Percentiles rank a stretch among this genome's conserved stretches.
These are phyloP conservation scores for Mycena amicta DNA, from an alignment of 768 basidiomycete species.

Conservation along the genomic window DNA sequence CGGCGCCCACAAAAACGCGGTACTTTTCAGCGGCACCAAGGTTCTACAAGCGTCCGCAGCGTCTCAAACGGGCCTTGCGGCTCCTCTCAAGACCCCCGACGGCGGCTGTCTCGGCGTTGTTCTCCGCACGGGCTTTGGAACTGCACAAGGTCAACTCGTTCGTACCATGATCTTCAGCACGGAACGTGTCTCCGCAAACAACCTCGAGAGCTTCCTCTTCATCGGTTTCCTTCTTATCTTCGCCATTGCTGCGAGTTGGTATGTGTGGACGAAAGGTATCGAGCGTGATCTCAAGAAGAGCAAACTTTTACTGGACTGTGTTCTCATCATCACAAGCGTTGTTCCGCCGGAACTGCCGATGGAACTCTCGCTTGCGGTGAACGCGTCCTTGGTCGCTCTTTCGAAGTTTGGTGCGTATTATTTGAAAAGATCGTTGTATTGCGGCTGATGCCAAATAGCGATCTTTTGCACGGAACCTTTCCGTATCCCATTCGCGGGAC, in stretches of 20 bases:
- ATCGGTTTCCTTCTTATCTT: conserved; percentile 98
- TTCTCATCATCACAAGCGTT: conserved; percentile 95
- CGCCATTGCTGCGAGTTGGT: conserved; percentile 96
- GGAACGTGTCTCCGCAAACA: conserved; percentile 96
- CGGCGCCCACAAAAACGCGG: conserved; percentile 80
- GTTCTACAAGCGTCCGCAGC: conserved; percentile 70
- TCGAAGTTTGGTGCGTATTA: conserved; percentile 82
- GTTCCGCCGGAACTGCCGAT: conserved; percentile 98
- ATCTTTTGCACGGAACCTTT: conserved; percentile 99
- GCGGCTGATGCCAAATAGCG: conserved; percentile 48
- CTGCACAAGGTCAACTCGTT: conserved; percentile 95
- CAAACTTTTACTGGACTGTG: conserved; percentile 92
- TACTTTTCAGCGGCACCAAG: conserved; percentile 97
- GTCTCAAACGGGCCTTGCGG: conserved; percentile 36
- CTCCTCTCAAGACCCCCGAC: conserved; percentile 75
- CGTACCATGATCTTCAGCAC: conserved; percentile 99
- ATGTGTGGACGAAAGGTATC: conserved; percentile 97
- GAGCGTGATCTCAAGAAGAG: conserved; percentile 92
- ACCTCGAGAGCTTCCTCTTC: conserved; percentile 93
- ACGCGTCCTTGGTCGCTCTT: conserved; percentile 89
- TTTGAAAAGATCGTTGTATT: not conserved
- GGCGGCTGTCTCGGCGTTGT: conserved; percentile 92
- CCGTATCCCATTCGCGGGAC: conserved; percentile 93
- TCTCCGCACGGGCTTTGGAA: conserved; percentile 95
- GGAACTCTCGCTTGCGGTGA: conserved; percentile 96